These are phyloP conservation scores for Zizania latifolia DNA, from an alignment of 176 grass and related monocot species.

Conservation along the genomic window DNA sequence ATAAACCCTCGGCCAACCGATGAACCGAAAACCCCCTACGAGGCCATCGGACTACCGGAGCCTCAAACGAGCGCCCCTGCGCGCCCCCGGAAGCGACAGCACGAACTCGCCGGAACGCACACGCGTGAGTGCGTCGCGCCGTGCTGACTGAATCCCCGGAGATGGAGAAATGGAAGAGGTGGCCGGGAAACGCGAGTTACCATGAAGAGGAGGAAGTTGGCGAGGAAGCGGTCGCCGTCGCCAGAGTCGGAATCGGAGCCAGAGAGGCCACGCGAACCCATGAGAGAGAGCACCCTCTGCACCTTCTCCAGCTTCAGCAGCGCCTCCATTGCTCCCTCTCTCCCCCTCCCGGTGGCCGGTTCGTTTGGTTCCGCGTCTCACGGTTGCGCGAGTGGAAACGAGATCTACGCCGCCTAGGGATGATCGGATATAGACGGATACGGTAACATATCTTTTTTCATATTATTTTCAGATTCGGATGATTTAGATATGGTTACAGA, in stretches of 20 bases:
- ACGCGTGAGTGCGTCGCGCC: too few species aligned
- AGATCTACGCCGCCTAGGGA: too few species aligned
- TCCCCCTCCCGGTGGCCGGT: neutral
- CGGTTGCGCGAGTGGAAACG: neutral
- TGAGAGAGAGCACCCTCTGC: conserved; percentile 62
- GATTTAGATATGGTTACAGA: too few species aligned
- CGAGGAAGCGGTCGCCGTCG: conserved; percentile 56
- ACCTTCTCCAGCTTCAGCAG: conserved; percentile 62
- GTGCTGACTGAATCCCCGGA: neutral
- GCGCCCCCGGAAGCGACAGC: neutral
- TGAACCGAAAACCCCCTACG: neutral
- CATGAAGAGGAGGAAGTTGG: conserved; percentile 69
- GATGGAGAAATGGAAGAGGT: neutral
- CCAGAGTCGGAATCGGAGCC: neutral
- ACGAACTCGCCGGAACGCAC: neutral
- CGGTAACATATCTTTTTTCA: too few species aligned
- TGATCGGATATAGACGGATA: too few species aligned
- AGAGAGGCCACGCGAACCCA: conserved; percentile 42
- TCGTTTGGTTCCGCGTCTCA: neutral
- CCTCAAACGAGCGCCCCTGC: neutral
- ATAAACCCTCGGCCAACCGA: neutral
- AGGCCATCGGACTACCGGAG: neutral
- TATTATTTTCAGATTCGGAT: too few species aligned
- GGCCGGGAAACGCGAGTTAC: conserved; percentile 1
- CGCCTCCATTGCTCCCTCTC: conserved; percentile 47